Evolutionary conservation across 2,329 filamentous ascomycete species (phyloP).

Genomic region (Penicillium sp.): DNA sequence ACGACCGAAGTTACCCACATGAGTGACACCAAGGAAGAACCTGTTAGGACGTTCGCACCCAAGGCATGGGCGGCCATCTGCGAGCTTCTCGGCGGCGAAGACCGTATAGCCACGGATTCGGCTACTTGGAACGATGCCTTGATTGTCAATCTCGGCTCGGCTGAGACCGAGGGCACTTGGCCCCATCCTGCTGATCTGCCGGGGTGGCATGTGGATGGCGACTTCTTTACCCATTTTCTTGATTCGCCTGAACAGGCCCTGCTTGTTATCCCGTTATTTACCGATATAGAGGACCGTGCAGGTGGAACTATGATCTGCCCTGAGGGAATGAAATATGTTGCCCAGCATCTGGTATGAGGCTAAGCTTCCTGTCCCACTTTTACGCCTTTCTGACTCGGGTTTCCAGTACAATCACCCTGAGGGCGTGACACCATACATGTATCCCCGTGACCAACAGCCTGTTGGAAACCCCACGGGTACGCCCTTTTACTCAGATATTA

Average conservation of each 20-base stretch:
- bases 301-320: constrained; percentile 66
- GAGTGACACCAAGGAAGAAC: constrained; percentile 58
- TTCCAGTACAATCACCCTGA: constrained; percentile 57
- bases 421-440: constrained; percentile 66
- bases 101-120: constrained; percentile 49
- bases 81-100: constrained; percentile 64
- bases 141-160: constrained; percentile 66
- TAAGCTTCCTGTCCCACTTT: background rate
- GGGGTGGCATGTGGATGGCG: constrained; percentile 69
- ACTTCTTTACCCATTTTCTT: constrained; percentile 71
- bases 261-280: constrained; percentile 66
- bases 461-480: constrained; percentile 14
- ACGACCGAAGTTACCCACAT: constrained; percentile 61
- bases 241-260: constrained; percentile 68
- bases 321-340: constrained; percentile 57
- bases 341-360: constrained; percentile 50
- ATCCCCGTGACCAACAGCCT: constrained; percentile 49
- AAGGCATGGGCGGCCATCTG: constrained; percentile 66
- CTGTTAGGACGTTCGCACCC: constrained; percentile 58
- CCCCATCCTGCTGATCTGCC: constrained; percentile 53
- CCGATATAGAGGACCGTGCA: constrained; percentile 58
- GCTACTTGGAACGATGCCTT: constrained; percentile 65
- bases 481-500: constrained; percentile 41
- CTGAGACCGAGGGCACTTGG: constrained; percentile 51
- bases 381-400: background rate